Base-by-base conservation (phyloP, 1,139 yeast genomes). In the Pichia sp. region DNA sequence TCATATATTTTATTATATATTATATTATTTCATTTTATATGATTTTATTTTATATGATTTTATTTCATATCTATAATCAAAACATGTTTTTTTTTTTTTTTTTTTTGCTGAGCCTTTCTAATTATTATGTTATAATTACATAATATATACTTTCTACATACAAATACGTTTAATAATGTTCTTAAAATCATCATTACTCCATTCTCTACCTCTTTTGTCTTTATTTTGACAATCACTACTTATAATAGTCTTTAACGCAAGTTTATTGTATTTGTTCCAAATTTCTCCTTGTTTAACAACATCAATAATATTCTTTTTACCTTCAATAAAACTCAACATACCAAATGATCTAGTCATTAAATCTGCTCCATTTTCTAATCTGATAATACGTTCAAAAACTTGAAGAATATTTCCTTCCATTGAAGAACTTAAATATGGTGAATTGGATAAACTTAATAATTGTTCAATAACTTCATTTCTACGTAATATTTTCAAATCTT, bases 311-410 rank as follows among this genome's bases (percentile, higher is more conserved):
- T 55, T 51, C 7, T 65, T 51, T 27, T 64, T 58, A 40, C 73
- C 69, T 51, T 82, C 86, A 41, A 78, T 53, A 48, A 64, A 65
- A 3, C 80, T 54, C 35, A 85, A 60, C 0, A 75, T 64, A 1
- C 83, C 94, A 60, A 72, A 81, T 49, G 89, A 73, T 6, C 89
- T 74, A 16, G 82, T 66, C 40, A 87, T 62, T 35, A 76, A 59
- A 51, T 79, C 78, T 0, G 82, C 72, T 3, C 95, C 94, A 43
- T 72, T 74, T 25, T 77, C 79, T 24, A 82, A 62, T 29, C 67
- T 64, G 55, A 81, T 82, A 0, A 83, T 61, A 26, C 66, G 68
- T 50, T 69, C 70, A 4, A 85, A 45, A 11, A 83, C 65, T 30
- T 61, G 61, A 41, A 68, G 59, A 23, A 80, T 63, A 40, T 66